phyloP scores from a whole-genome alignment of 805 yeast species.

The Saturnispora hagleri region DNA sequence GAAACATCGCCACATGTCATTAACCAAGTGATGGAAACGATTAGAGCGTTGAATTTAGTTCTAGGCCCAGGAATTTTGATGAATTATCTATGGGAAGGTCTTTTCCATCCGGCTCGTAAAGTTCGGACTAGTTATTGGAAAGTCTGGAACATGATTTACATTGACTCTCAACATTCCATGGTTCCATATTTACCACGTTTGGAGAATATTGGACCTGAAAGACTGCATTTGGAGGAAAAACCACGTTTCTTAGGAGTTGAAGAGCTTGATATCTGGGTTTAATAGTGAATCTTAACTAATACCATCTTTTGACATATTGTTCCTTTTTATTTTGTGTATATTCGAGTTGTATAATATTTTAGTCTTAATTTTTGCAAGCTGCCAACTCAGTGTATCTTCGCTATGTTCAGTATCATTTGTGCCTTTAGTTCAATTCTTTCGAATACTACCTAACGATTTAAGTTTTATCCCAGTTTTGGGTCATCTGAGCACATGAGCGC shows the following conservation, averaged over 20 bases:
- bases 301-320: background rate
- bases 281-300: background rate
- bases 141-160: constrained; percentile 66
- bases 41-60: constrained; percentile 61
- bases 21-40: constrained; percentile 66
- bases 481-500: background rate
- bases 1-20: constrained; percentile 97
- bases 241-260: constrained; percentile 21
- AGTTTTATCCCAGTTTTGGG: background rate
- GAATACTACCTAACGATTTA: background rate
- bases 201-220: constrained; percentile 23
- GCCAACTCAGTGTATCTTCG: background rate
- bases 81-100: constrained; percentile 78
- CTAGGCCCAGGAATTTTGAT: constrained; percentile 69
- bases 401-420: background rate
- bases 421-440: no score
- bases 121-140: constrained; percentile 85
- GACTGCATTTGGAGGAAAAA: constrained; percentile 8
- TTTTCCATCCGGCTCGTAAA: constrained; percentile 87
- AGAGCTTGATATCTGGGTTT: constrained; percentile 27
- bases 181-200: constrained; percentile 75
- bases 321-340: background rate
- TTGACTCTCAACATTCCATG: constrained; percentile 62
- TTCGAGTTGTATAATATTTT: background rate
- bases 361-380: background rate